Percentiles rank a stretch among this genome's conserved stretches.
Conservation (phyloP, 805 yeast species). For the Pichia gijzeniarum region DNA sequence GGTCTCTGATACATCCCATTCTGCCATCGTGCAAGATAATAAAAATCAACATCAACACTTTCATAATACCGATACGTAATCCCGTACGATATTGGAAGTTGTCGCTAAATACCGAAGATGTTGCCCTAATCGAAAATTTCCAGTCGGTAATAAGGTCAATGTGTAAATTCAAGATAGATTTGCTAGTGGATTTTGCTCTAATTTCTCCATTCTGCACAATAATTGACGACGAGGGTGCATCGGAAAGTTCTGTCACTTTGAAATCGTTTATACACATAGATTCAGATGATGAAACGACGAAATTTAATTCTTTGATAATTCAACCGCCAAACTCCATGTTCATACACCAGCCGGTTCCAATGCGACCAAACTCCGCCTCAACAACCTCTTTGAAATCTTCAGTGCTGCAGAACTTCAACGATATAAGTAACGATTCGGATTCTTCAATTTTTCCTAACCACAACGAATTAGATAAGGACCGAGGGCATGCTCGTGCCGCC, state of each 20-base stretch:
- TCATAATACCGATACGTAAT: constrained; percentile 59
- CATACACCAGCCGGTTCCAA: constrained; percentile 10
- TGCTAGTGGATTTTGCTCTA: constrained; percentile 4
- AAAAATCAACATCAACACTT: constrained; percentile 41
- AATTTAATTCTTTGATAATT: not conserved
- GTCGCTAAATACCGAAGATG: constrained; percentile 31
- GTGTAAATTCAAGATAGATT: constrained; percentile 15
- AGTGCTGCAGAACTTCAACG: constrained; percentile 1
- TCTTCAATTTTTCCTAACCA: not conserved
- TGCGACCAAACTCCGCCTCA: constrained; percentile 6
- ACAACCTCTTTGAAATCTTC: constrained; percentile 10
- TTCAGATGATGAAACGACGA: not conserved
- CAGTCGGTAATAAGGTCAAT: constrained; percentile 20
- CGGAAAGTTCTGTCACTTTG: constrained; percentile 2
- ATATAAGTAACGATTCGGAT: not conserved
- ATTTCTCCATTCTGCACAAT: constrained; percentile 11
- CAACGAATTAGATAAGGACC: not conserved
- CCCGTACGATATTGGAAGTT: constrained; percentile 74
- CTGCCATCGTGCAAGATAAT: constrained; percentile 57
- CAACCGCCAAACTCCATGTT: not conserved
- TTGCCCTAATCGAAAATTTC: constrained; percentile 24
- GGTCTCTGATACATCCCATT: constrained; percentile 66
- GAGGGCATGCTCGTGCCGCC: not conserved
- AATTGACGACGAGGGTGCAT: not conserved
- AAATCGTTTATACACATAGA: constrained; percentile 4